A percentile compares a stretch with the other conserved stretches of the same genome.
Evolutionary conservation across 306 rosid genomes (phyloP).

Genomic region (Cicer cuneatum): DNA sequence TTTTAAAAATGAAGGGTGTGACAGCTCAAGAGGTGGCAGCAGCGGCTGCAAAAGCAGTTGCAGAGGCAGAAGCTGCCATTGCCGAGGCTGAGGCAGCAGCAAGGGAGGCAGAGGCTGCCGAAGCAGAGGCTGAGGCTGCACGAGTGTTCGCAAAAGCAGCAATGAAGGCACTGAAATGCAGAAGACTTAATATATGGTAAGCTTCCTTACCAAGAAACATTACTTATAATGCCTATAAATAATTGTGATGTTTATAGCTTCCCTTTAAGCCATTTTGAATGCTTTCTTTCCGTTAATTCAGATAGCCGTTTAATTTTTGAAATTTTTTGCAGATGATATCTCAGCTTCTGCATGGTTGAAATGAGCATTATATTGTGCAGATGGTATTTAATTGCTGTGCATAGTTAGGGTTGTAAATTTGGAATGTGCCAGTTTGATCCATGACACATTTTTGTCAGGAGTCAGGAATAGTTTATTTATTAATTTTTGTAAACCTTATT

Average conservation of each 20-base stretch:
- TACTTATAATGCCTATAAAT: conserved; percentile 2
- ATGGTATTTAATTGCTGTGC: conserved; percentile 52
- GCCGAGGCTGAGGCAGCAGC: conserved; percentile 93
- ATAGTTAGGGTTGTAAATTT: conserved; percentile 66
- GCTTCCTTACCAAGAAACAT: conserved; percentile 33
- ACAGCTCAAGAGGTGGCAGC: conserved; percentile 88
- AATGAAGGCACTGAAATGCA: conserved; percentile 79
- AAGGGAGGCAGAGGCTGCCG: conserved; percentile 89
- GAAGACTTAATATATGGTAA: conserved; percentile 62
- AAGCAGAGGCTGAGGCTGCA: conserved; percentile 95
- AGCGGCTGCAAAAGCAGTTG: conserved; percentile 92
- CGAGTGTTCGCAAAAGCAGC: conserved; percentile 93
- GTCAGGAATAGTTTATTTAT: conserved; percentile 42
- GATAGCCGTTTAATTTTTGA: conserved; percentile 42
- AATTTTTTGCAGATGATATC: conserved; percentile 60
- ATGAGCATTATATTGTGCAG: conserved; percentile 21
- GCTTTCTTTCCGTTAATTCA: conserved; percentile 7
- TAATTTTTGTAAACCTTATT: conserved; percentile 29
- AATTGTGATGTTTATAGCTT: conserved; percentile 5
- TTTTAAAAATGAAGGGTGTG: conserved; percentile 72
- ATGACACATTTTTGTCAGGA: conserved; percentile 43
- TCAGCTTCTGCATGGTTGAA: conserved; percentile 44
- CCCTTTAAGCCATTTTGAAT: conserved; percentile 8
- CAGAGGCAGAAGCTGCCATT: conserved; percentile 94
- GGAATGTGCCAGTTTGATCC: conserved; percentile 46